Evolutionary conservation across 116 monocot genomes (phyloP).

Genomic region (Papilionanthe hybrid): DNA sequence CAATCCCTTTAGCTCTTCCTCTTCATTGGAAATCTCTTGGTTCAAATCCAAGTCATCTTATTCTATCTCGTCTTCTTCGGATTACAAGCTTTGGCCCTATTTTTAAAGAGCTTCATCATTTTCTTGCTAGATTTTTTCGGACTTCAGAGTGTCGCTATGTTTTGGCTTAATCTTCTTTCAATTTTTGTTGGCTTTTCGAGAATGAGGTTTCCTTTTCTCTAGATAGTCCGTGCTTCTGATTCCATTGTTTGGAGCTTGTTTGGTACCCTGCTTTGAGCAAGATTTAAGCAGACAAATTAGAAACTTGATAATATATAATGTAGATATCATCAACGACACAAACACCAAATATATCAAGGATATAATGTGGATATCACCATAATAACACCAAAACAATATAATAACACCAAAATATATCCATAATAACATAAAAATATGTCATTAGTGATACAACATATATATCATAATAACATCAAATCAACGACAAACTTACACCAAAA

Average conservation of each 20-base stretch:
- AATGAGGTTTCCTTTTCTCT: constrained; percentile 5
- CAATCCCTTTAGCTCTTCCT: constrained; percentile 11
- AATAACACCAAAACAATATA: no score
- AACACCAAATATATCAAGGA: no score
- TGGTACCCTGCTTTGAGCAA: no score
- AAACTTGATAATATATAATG: no score
- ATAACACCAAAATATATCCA: no score
- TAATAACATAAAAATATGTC: no score
- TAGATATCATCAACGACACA: no score
- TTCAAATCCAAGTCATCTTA: constrained; percentile 7
- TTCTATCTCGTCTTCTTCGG: constrained; percentile 35
- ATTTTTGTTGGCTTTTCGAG: background rate
- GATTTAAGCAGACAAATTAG: no score
- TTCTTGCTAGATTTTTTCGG: constrained; percentile 39
- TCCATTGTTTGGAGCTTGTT: constrained; percentile 6
- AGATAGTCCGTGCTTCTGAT: background rate
- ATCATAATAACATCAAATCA: no score
- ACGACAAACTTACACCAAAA: no score
- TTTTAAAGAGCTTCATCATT: constrained; percentile 34
- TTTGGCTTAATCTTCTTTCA: constrained; percentile 15
- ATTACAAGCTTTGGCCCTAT: constrained; percentile 25
- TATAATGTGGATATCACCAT: no score
- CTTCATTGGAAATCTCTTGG: background rate
- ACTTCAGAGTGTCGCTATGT: background rate
- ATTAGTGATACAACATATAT: no score